Evolutionary conservation across 306 rosid species (phyloP), one percentile per base, ranked within the genome.

Genomic region (Heteromeles arbutifolia): DNA sequence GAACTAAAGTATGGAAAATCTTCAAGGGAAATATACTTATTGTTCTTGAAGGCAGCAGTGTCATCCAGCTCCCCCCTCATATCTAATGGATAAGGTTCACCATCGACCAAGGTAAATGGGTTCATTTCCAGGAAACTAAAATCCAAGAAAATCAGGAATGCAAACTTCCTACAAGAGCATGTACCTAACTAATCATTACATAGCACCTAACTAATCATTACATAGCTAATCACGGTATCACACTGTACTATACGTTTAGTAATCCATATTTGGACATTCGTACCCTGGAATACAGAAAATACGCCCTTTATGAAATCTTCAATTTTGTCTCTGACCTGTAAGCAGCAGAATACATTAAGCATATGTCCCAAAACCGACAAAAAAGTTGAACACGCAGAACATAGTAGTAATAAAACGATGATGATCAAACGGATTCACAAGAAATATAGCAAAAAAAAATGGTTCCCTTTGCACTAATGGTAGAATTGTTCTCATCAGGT

Each of bases 31-130:
- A 34, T 56, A 76, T 88, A 92, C 97, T 86, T 92, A 67, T 84
- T 84, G 87, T 90, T 92, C 86, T 92, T 90, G 83, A 92, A 92
- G 13, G 90, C 92, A 39, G 96, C 96, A 75, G 94, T 92, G 82
- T 92, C 97, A 80, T 92, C 97, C 86, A 92, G 73, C 78, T 92
- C 97, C 63, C 97, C 97, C 79, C 97, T 84, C 93, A 90, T 92
- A 83, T 92, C 96, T 83, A 92, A 77, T 44, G 97, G 96, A 78
- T 78, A 92, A 37, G 97, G 93, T 85, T 83, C 90, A 72, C 90
- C 93, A 12, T 92, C 77, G 67, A 92, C 92, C 82, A 92, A 78
- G 19, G 96, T 83, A 81, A 92, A 92, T 4, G 97, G 97, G 77
- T 90, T 92, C 96, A 92, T 90, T 90, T 92, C 97, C 50, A 92